Evolutionary conservation across 495 filamentous ascomycete genomes (phyloP), one percentile per base, ranked within the genome.

Genomic region (Penicillium paxilli): DNA sequence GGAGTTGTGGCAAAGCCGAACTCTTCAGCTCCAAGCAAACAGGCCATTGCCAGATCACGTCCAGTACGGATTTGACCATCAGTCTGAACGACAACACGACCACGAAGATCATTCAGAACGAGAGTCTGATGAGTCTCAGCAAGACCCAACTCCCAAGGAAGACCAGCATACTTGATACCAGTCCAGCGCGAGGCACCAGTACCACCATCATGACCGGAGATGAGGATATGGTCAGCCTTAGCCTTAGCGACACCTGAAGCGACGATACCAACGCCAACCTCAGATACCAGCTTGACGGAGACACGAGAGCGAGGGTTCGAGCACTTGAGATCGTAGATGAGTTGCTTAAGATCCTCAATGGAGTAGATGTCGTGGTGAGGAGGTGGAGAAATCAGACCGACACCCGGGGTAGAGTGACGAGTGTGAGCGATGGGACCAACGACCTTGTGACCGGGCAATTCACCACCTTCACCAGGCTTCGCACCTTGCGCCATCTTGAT

Each of bases 401-500:
- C 94, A 68, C 94, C 94, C 49, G 94, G 93, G 1, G 94, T 99
- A n/a, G 94, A 99, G 77, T 98, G 93, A 57, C 94, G 87, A 32
- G 94, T 99, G 59, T 87, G 89, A 53, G 92, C 94, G 65, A 99
- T 99, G 24, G 95, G 89, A 59, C 91, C 90, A 22, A 96, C 95
- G 6, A 99, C 95, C 76, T 99, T 99, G 79, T 98, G 92, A 24
- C 94, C 94, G 26, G 94, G 94, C 57, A 99, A 84, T 70, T 99
- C 94, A 81, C 94, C 94, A 78, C 94, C 94, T 72, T 99, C 94
- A 66, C 94, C 94, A 57, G 94, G 94, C 82, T 99, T 99, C 47
- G 94, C 94, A 63, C 94, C 94, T 75, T 99, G 94, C 9, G 94
- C 94, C 94, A 99, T 99, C 82, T 99, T 99, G 81, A 99, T 99